phyloP scores from a whole-genome alignment of 2,329 filamentous ascomycete species.

The Monosporascus sp. region DNA sequence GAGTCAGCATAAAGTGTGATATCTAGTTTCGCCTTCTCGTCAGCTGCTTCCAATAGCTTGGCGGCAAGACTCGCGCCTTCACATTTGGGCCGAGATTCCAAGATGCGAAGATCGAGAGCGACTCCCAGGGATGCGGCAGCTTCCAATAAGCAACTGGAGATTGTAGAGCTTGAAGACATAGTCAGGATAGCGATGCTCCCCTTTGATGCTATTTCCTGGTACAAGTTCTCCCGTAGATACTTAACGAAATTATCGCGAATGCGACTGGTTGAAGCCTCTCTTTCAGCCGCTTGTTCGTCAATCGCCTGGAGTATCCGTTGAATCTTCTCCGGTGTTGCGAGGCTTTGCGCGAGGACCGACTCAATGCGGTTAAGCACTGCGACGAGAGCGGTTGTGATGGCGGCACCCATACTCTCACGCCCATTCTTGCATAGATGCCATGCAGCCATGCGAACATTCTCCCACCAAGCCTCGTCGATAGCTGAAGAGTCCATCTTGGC shows the following conservation, averaged over 20 bases:
- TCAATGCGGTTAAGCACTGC: slow-evolving; percentile 39
- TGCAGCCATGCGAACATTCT: slow-evolving; percentile 46
- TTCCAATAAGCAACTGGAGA: slow-evolving; percentile 43
- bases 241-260: slow-evolving; percentile 32
- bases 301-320: slow-evolving; percentile 17
- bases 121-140: slow-evolving; percentile 31
- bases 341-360: slow-evolving; percentile 12
- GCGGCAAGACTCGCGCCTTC: slow-evolving; percentile 57
- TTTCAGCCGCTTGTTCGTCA: slow-evolving; percentile 16
- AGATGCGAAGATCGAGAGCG: slow-evolving; percentile 50
- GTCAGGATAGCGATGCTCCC: slow-evolving; percentile 48
- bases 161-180: slow-evolving; percentile 59
- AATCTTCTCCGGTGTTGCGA: slow-evolving; percentile 19
- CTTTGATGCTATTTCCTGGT: slow-evolving; percentile 1
- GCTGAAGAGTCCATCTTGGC: slow-evolving; percentile 23
- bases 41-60: slow-evolving; percentile 23
- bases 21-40: slow-evolving; percentile 9
- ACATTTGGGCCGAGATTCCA: slow-evolving; percentile 63
- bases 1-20: slow-evolving; percentile 56
- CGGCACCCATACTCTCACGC: slow-evolving; percentile 61
- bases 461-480: slow-evolving; percentile 47
- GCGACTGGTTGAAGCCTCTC: slow-evolving; percentile 12
- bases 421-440: slow-evolving; percentile 64
- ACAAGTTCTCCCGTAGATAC: slow-evolving; percentile 24
- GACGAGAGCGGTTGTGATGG: slow-evolving; percentile 48